A percentile compares a stretch with the other conserved stretches of the same genome.
These are phyloP conservation scores for Avena insularis DNA, from an alignment of 176 grass and related monocot species.

Conservation along the genomic window DNA sequence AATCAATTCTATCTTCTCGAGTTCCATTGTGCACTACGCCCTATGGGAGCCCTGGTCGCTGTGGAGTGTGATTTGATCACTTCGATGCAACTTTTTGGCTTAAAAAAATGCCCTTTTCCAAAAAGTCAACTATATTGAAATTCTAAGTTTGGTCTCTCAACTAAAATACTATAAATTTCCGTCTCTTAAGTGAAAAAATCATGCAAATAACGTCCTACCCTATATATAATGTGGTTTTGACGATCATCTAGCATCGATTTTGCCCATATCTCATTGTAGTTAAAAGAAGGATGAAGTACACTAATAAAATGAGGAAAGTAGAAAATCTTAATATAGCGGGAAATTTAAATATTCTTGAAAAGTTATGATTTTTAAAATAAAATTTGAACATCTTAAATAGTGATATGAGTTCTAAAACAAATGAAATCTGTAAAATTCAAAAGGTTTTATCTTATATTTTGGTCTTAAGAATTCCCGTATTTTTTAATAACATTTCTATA, in stretches of 20 bases:
- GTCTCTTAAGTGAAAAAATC: not conserved
- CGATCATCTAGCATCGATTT: not conserved
- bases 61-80: too few relatives aligned
- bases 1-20: too few relatives aligned
- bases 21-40: too few relatives aligned
- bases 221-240: not conserved
- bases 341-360: not conserved
- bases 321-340: not conserved
- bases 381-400: too few relatives aligned
- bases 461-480: not conserved
- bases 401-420: not conserved
- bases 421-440: not conserved
- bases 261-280: not conserved
- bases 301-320: not conserved
- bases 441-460: not conserved
- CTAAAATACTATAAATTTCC: not conserved
- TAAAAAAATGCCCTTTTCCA: too few relatives aligned
- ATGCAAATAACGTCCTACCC: too few relatives aligned
- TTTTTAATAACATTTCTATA: not conserved
- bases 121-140: not conserved
- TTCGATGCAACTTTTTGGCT: too few relatives aligned
- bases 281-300: not conserved
- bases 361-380: too few relatives aligned
- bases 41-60: too few relatives aligned
- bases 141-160: not conserved